Evolutionary conservation across 306 rosid genomes (phyloP), one percentile per base, ranked within the genome.

Genomic region (Cyamopsis tetragonoloba): DNA sequence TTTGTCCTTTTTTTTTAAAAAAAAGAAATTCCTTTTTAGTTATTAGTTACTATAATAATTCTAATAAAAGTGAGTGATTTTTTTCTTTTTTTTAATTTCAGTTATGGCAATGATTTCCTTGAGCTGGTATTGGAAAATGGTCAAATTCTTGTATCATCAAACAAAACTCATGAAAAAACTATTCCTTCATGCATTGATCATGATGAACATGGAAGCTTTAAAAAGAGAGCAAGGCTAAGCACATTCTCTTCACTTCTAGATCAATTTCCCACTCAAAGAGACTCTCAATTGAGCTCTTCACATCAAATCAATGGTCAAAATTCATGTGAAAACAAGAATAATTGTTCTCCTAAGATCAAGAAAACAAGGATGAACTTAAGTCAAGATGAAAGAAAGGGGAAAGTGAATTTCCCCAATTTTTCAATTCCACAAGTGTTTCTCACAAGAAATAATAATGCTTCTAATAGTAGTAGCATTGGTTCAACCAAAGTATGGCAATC

Each of bases 101-200:
- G 88, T 70, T n/a, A 53, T 48, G 74, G 24, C 8, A 50, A 74
- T 14, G 83, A 75, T 12, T 66, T 74, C 27, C 23, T 61, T 56
- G 88, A 80, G 72, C 62, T 71, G 23, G 79, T 71, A 20, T 77
- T 79, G 81, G 72, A 80, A 75, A 77, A 80, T 42, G 81, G 76
- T 14, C 66, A 56, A 48, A 35, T 74, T 65, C 32, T 20, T 12
- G 71, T 12, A 61, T 59, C 72, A 51, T 51, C 72, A 26, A 39
- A 62, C 11, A 41, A 41, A 41, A 42, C 67, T 13, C 20, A 1
- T n/a, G n/a, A n/a, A 47, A 60, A 66, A 44, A 60, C 26, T 15
- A 34, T 34, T 22, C 39, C 37, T 6, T 31, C 66, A 9, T 28
- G 73, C 69, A 43, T 5, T 24, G 60, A 43, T 17, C 12, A 42